Evolutionary conservation across 345 rosid species (phyloP), one percentile per base, ranked within the genome.

Genomic region (Hibiscus tridactylites): DNA sequence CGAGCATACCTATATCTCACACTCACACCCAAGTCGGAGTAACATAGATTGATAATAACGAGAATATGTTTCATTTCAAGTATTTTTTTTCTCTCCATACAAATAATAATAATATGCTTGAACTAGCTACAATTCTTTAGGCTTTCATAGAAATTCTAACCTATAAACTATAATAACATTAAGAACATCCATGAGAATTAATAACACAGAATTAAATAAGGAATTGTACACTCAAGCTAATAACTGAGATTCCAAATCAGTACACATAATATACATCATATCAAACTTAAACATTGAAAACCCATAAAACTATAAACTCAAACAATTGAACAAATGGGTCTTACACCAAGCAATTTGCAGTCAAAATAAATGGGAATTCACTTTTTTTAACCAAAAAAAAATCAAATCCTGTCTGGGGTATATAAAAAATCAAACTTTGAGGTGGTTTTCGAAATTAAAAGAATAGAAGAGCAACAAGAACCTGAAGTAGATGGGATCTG

Each of bases 401-500:
- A 35, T 10, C 28, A 67, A 67, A 49, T 49, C 15, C 29, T 50
- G 5, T 7, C 13, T 16, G 2, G 4, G 12, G 44, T 26, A 12
- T 19, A 67, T 2, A 16, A 50, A 29, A 24, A 56, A 49, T 29
- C 42, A 68, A 68, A 68, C 50, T 3, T 67, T 68, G 28, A 16
- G 31, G 60, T 4, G 2, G 28, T 4, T 16, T 46, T 29, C 17
- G 46, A 31, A 68, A 52, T 9, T 17, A 17, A 28, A 49, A 67
- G 42, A 49, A 65, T 3, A 47, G 1, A 26, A n/a, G 7, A 11
- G 16, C 26, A 21, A 44, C 57, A 71, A 37, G 54, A 76, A 86
- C 88, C 91, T 59, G 87, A 77, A 79, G 75, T 76, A 47, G 90
- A 83, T 73, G 85, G 83, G 90, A 83, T 86, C 90, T 81, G 87